Conservation (phyloP, 805 yeast species). For the Starmerella apis region DNA sequence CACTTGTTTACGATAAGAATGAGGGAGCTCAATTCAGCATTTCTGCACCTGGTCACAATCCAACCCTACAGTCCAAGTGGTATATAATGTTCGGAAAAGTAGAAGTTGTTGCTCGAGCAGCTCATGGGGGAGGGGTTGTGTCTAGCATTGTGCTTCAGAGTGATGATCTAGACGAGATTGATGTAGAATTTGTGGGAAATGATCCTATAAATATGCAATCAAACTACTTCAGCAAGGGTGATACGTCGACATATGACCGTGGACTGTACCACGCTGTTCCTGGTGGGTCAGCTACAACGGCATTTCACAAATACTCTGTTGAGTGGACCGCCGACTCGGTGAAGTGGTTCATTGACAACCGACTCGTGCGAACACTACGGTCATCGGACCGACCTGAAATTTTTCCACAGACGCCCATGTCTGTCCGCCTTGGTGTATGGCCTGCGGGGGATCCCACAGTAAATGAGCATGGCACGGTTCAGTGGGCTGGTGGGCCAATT, state of each 20-base stretch:
- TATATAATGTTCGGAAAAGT: constrained; percentile 84
- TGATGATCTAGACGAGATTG: constrained; percentile 85
- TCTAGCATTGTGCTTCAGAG: constrained; percentile 71
- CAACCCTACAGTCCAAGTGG: constrained; percentile 37
- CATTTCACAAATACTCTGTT: constrained; percentile 66
- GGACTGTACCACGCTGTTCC: constrained; percentile 57
- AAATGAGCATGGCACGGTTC: constrained; percentile 51
- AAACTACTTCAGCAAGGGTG: constrained; percentile 66
- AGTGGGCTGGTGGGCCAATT: constrained; percentile 63
- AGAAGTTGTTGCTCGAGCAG: constrained; percentile 61
- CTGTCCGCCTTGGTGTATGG: constrained; percentile 52
- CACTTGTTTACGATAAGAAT: constrained; percentile 34
- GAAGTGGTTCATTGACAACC: constrained; percentile 66
- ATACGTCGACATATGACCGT: constrained; percentile 65
- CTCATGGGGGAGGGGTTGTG: constrained; percentile 67
- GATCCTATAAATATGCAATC: constrained; percentile 66
- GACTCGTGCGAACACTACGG: constrained; percentile 50
- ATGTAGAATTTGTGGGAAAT: constrained; percentile 77
- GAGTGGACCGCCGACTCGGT: constrained; percentile 67
- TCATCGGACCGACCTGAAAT: constrained; percentile 45
- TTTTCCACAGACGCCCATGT: constrained; percentile 84
- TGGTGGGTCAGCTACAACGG: constrained; percentile 41
- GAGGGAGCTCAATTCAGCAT: constrained; percentile 58
- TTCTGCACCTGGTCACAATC: constrained; percentile 59
- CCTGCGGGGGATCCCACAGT: constrained; percentile 39